Percentiles rank a stretch among this genome's conserved stretches.
Evolutionary conservation across 1,284 basidiomycete genomes (phyloP).

Genomic region (Clitocybe nebularis): DNA sequence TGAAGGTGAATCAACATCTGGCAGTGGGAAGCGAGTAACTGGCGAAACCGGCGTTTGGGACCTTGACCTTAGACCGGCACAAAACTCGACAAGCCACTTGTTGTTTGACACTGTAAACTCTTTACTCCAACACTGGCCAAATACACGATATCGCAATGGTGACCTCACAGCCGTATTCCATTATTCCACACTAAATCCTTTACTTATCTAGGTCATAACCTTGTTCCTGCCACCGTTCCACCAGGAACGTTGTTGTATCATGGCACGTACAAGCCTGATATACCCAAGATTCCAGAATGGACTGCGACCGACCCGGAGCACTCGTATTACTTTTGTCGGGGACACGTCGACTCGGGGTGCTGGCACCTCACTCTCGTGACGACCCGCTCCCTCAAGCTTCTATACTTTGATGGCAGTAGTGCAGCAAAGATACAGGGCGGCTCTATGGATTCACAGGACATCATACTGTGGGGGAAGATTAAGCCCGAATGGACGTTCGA

Average conservation of each 20-base stretch:
- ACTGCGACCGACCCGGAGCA: constrained; percentile 37
- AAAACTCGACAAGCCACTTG: constrained; percentile 32
- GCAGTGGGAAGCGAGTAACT: too few relatives aligned
- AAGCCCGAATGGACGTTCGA: constrained; percentile 13
- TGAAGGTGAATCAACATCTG: too few relatives aligned
- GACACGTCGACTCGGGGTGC: constrained; percentile 18
- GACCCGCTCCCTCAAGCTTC: constrained; percentile 29
- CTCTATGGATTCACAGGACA: constrained; percentile 39
- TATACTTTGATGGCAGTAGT: constrained; percentile 40
- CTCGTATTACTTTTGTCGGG: constrained; percentile 30
- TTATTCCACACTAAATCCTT: neutral
- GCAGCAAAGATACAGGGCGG: constrained; percentile 39
- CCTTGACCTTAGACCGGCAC: neutral
- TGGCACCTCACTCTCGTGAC: constrained; percentile 34
- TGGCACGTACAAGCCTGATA: constrained; percentile 25
- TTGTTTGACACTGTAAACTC: constrained; percentile 40
- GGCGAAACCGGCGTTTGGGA: neutral
- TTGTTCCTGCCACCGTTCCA: constrained; percentile 38
- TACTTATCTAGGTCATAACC: constrained; percentile 37
- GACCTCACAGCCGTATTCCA: neutral
- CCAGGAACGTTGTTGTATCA: constrained; percentile 41
- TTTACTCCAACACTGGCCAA: constrained; percentile 48
- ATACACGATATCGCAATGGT: constrained; percentile 47
- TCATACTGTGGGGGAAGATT: constrained; percentile 32
- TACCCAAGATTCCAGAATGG: constrained; percentile 35